Evolutionary conservation across 352 stramenopile species (phyloP).

Genomic region (Phytopythium sindhum): DNA sequence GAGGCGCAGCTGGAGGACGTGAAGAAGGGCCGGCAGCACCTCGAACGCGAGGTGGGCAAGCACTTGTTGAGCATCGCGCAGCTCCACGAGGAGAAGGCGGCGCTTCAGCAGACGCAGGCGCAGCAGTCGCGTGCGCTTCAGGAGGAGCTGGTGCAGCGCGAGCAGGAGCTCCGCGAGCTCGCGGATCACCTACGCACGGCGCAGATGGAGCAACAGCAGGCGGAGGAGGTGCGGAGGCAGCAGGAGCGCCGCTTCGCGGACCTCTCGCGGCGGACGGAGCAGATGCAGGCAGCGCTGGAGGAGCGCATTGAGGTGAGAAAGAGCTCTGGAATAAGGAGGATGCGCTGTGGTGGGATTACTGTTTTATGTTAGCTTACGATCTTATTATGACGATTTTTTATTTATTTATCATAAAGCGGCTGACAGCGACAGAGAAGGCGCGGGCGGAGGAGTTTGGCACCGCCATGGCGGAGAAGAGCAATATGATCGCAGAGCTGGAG

Average conservation of each 20-base stretch:
- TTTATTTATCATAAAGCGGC: constrained; percentile 7
- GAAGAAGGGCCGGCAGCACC: constrained; percentile 47
- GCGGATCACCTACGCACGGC: constrained; percentile 26
- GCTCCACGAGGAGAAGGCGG: constrained; percentile 55
- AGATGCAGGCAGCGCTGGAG: constrained; percentile 43
- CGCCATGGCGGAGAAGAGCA: constrained; percentile 28
- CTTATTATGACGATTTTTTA: neutral
- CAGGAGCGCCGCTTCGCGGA: constrained; percentile 39
- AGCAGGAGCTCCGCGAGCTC: constrained; percentile 40
- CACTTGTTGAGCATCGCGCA: constrained; percentile 46
- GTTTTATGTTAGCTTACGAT: neutral
- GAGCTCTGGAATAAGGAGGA: no score
- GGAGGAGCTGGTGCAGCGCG: constrained; percentile 33
- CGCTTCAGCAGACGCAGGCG: constrained; percentile 42
- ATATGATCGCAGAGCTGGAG: constrained; percentile 30
- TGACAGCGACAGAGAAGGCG: constrained; percentile 23
- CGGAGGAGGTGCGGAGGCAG: constrained; percentile 42
- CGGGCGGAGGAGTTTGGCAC: constrained; percentile 25
- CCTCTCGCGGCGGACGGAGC: constrained; percentile 26
- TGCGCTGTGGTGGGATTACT: no score
- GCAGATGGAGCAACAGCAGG: constrained; percentile 29
- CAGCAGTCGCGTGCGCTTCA: constrained; percentile 27
- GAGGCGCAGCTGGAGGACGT: constrained; percentile 66
- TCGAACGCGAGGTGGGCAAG: constrained; percentile 67
- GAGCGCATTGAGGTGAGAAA: constrained; percentile 36